These are phyloP conservation scores for Marasmius oreades DNA, from an alignment of 1,284 basidiomycete species.

Conservation along the genomic window DNA sequence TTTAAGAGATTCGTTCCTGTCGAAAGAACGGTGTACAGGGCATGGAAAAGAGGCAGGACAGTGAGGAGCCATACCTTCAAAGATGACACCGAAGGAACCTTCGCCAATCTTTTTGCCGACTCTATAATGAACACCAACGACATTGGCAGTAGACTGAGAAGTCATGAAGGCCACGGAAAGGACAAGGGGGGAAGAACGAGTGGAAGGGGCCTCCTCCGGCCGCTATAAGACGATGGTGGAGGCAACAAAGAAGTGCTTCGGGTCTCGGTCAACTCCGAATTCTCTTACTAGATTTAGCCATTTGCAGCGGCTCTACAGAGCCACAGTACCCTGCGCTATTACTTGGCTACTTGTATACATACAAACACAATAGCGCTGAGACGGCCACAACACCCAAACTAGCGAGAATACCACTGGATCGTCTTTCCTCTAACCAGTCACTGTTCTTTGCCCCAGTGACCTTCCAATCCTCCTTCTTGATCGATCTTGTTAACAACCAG, in stretches of 20 bases:
- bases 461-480: slow-evolving; percentile 37
- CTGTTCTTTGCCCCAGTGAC: slow-evolving; percentile 31
- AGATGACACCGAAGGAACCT: slow-evolving; percentile 96
- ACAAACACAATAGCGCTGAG: slow-evolving; percentile 9
- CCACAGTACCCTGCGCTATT: slow-evolving; percentile 6
- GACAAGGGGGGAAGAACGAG: slow-evolving; percentile 17
- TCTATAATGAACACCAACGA: slow-evolving; percentile 82
- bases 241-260: slow-evolving; percentile 1
- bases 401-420: slow-evolving; percentile 12
- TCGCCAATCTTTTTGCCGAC: slow-evolving; percentile 84
- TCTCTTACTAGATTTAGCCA: not conserved
- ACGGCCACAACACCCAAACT: slow-evolving; percentile 1
- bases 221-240: slow-evolving; percentile 11
- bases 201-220: slow-evolving; percentile 21
- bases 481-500: slow-evolving; percentile 44
- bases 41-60: slow-evolving; percentile 4
- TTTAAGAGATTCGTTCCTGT: slow-evolving; percentile 92
- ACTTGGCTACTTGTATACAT: slow-evolving; percentile 3
- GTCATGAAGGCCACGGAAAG: slow-evolving; percentile 32
- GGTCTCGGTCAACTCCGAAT: slow-evolving; percentile 1
- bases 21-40: slow-evolving; percentile 10
- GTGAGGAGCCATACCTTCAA: slow-evolving; percentile 65
- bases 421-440: slow-evolving; percentile 19
- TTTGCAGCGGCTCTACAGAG: not conserved
- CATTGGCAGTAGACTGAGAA: slow-evolving; percentile 49